Evolutionary conservation across 176 grass and related monocot species (phyloP), one percentile per base, ranked within the genome.

Genomic region (Alloteropsis semialata): DNA sequence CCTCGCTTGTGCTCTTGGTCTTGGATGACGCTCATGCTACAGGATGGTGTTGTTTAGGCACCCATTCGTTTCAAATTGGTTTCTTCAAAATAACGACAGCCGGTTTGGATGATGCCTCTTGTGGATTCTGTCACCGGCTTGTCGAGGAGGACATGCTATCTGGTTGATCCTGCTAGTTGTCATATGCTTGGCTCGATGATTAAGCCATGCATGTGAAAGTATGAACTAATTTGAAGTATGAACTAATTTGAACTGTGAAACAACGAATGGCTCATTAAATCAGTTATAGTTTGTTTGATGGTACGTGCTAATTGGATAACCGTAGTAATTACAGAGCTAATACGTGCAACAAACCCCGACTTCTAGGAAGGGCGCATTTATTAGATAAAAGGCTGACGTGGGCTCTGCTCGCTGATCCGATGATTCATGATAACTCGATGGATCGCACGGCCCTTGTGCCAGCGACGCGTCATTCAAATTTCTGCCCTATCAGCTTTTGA

Each of bases 341-440:
- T 80, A 81, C 48, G 28, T 81, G 50, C 80, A 82, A 72, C 62
- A 66, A 79, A 66, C 27, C 44, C 28, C 0, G 33, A 66, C 61
- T 80, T 46, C 5, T 0, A 25, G 11, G 39, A 27, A 49, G 65
- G 38, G 51, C 37, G 19, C 49, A 82, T 82, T 82, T 82, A 71
- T 82, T 82, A 82, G 51, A 82, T 83, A 74, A 83, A 83, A 44
- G 41, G 55, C 54, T 19, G 69, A 51, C 43, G 8, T 3, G 57
- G 58, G 59, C 81, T 75, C 11, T 50, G 32, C 44, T 15, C 58
- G 45, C 48, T 51, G 30, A 84, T 75, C 71, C 17, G 24, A 76
- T 84, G 82, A 84, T 84, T 84, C 82, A 72, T 84, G 82, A 84
- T 84, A 76, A 84, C 82, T 56, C 6, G 45, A 65, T 4, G 5